A percentile compares a stretch with the other conserved stretches of the same genome.
Evolutionary conservation across 768 basidiomycete species (phyloP).

Genomic region (Rhodotorula sphaerocarpa): DNA sequence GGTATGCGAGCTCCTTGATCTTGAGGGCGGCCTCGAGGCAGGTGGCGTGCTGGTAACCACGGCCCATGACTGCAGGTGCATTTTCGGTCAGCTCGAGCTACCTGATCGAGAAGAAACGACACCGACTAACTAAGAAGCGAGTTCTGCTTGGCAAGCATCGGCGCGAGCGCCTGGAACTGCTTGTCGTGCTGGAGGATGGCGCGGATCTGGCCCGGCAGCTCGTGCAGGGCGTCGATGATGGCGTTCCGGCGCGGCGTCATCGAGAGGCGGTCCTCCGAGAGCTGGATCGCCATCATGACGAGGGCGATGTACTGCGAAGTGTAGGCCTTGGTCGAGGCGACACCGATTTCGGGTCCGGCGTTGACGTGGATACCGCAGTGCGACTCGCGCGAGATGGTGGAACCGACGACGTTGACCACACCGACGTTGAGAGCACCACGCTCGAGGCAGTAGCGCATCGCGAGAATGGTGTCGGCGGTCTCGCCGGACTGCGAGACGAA

Average conservation of each 20-base stretch:
- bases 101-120: too few relatives aligned
- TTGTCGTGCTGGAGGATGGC: slow-evolving; percentile 71
- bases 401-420: slow-evolving; percentile 97
- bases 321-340: slow-evolving; percentile 84
- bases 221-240: slow-evolving; percentile 87
- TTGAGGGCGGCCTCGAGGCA: slow-evolving; percentile 97
- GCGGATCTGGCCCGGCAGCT: slow-evolving; percentile 82
- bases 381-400: slow-evolving; percentile 82
- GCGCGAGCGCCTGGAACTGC: slow-evolving; percentile 69
- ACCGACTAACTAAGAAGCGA: slow-evolving; percentile 59
- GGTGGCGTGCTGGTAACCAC: slow-evolving; percentile 97
- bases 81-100: too few relatives aligned
- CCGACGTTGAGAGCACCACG: slow-evolving; percentile 93
- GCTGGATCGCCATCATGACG: slow-evolving; percentile 95
- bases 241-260: slow-evolving; percentile 79
- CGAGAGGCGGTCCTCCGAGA: slow-evolving; percentile 93
- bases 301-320: slow-evolving; percentile 98
- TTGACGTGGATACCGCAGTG: slow-evolving; percentile 99
- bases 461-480: slow-evolving; percentile 95
- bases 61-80: slow-evolving; percentile 70
- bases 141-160: slow-evolving; percentile 49
- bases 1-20: slow-evolving; percentile 67
- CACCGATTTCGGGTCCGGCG: slow-evolving; percentile 96
- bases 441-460: slow-evolving; percentile 91
- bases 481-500: slow-evolving; percentile 97